Percentiles rank a stretch among this genome's conserved stretches.
Conservation (phyloP, 2,329 filamentous ascomycete species). For the Aspergillus uvarum region DNA sequence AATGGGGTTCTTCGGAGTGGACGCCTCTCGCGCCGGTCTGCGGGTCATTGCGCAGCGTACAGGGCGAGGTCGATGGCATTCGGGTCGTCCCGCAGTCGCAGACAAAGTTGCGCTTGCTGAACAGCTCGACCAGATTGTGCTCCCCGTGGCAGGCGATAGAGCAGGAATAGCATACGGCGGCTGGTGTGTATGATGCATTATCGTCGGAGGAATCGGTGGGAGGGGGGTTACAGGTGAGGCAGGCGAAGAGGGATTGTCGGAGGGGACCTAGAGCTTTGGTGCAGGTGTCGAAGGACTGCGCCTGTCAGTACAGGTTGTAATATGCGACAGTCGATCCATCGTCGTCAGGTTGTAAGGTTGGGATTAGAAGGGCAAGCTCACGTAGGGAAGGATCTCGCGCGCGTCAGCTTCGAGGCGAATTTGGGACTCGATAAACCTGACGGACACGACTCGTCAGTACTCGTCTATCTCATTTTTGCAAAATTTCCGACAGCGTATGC, state of each 20-base stretch:
- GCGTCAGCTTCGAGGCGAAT: constrained; percentile 91
- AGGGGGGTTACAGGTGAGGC: constrained; percentile 86
- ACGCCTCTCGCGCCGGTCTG: constrained; percentile 76
- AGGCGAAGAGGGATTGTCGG: constrained; percentile 86
- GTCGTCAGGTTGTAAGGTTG: not conserved
- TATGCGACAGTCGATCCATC: not conserved
- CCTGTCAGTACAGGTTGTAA: constrained; percentile 16
- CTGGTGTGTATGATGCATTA: constrained; percentile 65
- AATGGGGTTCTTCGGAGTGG: constrained; percentile 67
- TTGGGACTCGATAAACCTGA: constrained; percentile 82
- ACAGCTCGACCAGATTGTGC: constrained; percentile 91
- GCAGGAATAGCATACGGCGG: constrained; percentile 93
- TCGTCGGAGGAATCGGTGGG: constrained; percentile 53
- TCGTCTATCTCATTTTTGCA: not conserved
- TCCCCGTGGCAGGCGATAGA: constrained; percentile 96
- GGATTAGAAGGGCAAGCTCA: constrained; percentile 44
- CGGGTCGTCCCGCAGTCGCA: constrained; percentile 94
- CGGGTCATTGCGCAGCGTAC: constrained; percentile 70
- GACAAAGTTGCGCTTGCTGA: constrained; percentile 90
- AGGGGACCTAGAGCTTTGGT: constrained; percentile 86
- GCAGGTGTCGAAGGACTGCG: constrained; percentile 86
- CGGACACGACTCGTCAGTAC: not conserved
- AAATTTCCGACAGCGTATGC: not conserved
- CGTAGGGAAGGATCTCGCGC: constrained; percentile 90
- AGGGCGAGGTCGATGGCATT: constrained; percentile 68